These are phyloP conservation scores for Knoxdaviesia capensis DNA, from an alignment of 2,329 filamentous ascomycete species.

Conservation along the genomic window DNA sequence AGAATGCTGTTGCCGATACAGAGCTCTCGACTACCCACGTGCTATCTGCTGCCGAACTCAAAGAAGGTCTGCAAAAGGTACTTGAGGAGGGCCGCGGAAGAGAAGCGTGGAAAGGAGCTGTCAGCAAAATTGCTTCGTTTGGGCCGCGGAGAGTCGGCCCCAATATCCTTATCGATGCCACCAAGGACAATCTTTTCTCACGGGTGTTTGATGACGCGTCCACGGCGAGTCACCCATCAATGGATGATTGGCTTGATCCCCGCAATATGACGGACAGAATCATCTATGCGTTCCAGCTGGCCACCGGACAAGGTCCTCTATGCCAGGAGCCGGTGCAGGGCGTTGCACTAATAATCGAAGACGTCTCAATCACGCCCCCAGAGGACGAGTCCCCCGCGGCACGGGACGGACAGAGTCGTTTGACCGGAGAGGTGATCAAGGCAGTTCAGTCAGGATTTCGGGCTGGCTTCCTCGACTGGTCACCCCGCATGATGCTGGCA, in stretches of 20 bases:
- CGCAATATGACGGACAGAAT: slow-evolving; percentile 77
- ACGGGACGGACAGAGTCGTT: slow-evolving; percentile 35
- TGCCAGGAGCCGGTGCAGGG: slow-evolving; percentile 90
- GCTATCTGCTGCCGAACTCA: slow-evolving; percentile 59
- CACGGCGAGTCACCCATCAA: slow-evolving; percentile 14
- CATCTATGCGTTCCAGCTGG: slow-evolving; percentile 81
- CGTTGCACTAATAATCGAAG: slow-evolving; percentile 76
- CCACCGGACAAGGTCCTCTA: slow-evolving; percentile 70
- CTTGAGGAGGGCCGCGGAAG: slow-evolving; percentile 55
- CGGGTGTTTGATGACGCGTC: slow-evolving; percentile 37
- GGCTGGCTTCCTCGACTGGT: slow-evolving; percentile 85
- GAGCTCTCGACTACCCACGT: slow-evolving; percentile 38
- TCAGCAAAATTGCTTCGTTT: slow-evolving; percentile 75
- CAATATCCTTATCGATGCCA: slow-evolving; percentile 73
- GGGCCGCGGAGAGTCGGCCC: slow-evolving; percentile 70
- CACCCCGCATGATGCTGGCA: slow-evolving; percentile 77
- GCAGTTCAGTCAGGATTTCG: slow-evolving; percentile 69
- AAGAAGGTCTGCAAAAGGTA: slow-evolving; percentile 43
- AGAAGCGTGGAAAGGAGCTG: slow-evolving; percentile 56
- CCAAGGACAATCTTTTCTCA: slow-evolving; percentile 47
- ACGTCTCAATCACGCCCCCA: slow-evolving; percentile 40
- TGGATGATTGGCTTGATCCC: slow-evolving; percentile 31
- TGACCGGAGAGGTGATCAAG: slow-evolving; percentile 88
- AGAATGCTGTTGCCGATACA: slow-evolving; percentile 23
- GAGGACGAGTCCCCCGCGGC: slow-evolving; percentile 31